Percentiles rank a stretch among this genome's conserved stretches.
Conservation (phyloP, 192 early-diverging fungal species). For the Rhizophlyctis rosea region DNA sequence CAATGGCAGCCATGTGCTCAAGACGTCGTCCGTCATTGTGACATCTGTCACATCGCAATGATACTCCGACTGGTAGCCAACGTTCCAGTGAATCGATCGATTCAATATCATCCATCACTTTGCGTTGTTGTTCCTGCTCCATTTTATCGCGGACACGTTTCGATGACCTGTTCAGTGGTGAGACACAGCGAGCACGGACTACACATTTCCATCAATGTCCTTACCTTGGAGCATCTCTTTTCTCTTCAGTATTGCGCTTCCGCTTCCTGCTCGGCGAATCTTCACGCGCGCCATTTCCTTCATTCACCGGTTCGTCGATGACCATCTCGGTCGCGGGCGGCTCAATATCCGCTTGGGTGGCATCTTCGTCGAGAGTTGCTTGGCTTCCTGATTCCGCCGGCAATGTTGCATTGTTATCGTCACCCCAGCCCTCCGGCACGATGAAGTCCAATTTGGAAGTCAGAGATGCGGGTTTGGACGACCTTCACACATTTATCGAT, state of each 20-base stretch:
- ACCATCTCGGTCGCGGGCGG: background rate
- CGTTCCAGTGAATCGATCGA: slow-evolving; percentile 1
- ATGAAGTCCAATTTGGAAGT: background rate
- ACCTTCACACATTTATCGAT: background rate
- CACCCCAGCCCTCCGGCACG: background rate
- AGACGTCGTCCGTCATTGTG: no score
- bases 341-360: background rate
- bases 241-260: background rate
- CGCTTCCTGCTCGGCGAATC: background rate
- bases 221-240: background rate
- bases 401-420: background rate
- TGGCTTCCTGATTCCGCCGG: background rate
- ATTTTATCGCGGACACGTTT: slow-evolving; percentile 17
- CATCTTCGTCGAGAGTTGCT: background rate
- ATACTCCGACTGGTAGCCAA: slow-evolving; percentile 7
- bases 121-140: slow-evolving; percentile 22
- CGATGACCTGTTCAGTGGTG: slow-evolving; percentile 8
- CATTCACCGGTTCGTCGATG: background rate
- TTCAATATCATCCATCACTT: slow-evolving; percentile 5
- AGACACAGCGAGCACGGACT: background rate
- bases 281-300: background rate
- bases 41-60: no score
- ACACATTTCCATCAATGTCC: background rate
- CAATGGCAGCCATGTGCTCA: background rate
- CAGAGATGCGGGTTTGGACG: background rate